Conservation (phyloP, 2,329 filamentous ascomycete genomes). For the Fusarium pilosicola region DNA sequence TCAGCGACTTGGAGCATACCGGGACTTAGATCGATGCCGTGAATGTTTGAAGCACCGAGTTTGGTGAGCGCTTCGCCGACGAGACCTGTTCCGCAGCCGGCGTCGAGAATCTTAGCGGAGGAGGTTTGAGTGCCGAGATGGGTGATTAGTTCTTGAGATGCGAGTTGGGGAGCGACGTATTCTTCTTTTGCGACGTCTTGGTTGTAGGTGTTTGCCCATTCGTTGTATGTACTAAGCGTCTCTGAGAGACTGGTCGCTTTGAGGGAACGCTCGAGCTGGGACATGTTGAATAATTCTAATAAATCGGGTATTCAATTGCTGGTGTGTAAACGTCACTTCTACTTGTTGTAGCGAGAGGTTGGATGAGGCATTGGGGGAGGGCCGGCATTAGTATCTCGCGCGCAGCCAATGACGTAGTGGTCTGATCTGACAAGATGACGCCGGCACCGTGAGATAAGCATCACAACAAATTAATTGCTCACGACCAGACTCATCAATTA, state of each 20-base stretch:
- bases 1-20: slow-evolving; percentile 60
- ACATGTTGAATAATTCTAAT: neutral
- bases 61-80: slow-evolving; percentile 56
- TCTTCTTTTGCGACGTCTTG: slow-evolving; percentile 46
- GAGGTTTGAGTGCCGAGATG: slow-evolving; percentile 16
- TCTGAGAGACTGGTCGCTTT: slow-evolving; percentile 12
- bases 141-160: slow-evolving; percentile 45
- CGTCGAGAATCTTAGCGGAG: slow-evolving; percentile 53
- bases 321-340: fast-evolving
- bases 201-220: slow-evolving; percentile 45
- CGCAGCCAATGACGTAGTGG: neutral
- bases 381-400: fast-evolving
- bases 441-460: neutral
- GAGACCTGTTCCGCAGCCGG: slow-evolving; percentile 63
- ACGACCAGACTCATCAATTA: neutral
- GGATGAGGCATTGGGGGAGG: neutral
- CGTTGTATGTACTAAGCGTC: slow-evolving; percentile 31
- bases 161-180: slow-evolving; percentile 52
- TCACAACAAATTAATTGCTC: neutral
- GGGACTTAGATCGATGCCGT: slow-evolving; percentile 60
- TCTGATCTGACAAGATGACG: neutral
- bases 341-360: fast-evolving
- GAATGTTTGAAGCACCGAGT: slow-evolving; percentile 52
- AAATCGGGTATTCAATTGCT: fast-evolving
- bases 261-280: slow-evolving; percentile 12